These are phyloP conservation scores for Starmerella sirachaensis DNA, from an alignment of 805 yeast genomes.

Conservation along the genomic window DNA sequence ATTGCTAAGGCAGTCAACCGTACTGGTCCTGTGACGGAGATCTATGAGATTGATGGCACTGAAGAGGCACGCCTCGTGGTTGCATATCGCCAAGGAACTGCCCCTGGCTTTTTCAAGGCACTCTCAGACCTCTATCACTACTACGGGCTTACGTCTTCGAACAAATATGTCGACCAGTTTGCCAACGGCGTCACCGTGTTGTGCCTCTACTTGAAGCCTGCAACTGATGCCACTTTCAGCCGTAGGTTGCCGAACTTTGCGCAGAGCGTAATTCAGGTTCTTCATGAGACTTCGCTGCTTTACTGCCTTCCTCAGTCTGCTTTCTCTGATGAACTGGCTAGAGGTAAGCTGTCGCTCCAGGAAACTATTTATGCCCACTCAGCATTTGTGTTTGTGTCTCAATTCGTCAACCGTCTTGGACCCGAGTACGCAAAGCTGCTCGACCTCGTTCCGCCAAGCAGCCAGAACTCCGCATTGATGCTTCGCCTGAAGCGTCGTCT, in stretches of 20 bases:
- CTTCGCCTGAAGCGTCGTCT: conserved; percentile 74
- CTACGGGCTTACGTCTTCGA: conserved; percentile 70
- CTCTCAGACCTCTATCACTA: conserved; percentile 75
- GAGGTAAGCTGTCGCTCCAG: conserved; percentile 75
- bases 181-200: conserved; percentile 76
- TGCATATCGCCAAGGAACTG: conserved; percentile 73
- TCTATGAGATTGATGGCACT: conserved; percentile 63
- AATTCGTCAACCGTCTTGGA: conserved; percentile 87
- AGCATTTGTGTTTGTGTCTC: conserved; percentile 84
- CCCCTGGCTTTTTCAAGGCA: conserved; percentile 81
- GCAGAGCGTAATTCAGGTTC: conserved; percentile 73
- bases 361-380: conserved; percentile 91
- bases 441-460: conserved; percentile 48
- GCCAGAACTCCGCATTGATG: conserved; percentile 64
- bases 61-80: conserved; percentile 80
- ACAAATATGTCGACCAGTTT: conserved; percentile 91
- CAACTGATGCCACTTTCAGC: conserved; percentile 27
- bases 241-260: conserved; percentile 40
- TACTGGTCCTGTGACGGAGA: conserved; percentile 87
- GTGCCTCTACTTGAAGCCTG: conserved; percentile 70
- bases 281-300: conserved; percentile 84
- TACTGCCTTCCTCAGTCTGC: conserved; percentile 82
- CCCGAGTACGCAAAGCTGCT: conserved; percentile 67
- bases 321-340: conserved; percentile 61
- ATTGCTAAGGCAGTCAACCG: conserved; percentile 56